Conservation (phyloP, 139 green algal genomes). For the Parachlorella kessleri region DNA sequence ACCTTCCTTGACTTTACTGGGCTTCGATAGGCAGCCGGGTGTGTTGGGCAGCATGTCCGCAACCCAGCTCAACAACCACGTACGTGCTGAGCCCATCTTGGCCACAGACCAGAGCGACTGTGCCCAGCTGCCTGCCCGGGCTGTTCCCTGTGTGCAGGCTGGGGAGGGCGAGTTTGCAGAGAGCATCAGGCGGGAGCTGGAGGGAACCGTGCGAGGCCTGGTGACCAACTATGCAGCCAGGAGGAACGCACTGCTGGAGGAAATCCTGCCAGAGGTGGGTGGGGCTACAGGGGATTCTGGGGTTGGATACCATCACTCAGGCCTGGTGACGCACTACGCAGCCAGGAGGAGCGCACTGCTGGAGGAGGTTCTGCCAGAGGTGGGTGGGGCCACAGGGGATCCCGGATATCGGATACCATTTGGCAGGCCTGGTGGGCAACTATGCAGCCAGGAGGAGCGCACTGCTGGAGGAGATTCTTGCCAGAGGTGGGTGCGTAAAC, state of each 20-base stretch:
- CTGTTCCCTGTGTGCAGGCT: too few relatives aligned
- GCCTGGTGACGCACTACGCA: constrained; percentile 62
- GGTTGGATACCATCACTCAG: too few relatives aligned
- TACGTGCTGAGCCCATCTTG: too few relatives aligned
- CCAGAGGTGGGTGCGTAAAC: constrained; percentile 26
- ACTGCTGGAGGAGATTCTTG: constrained; percentile 52
- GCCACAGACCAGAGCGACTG: too few relatives aligned
- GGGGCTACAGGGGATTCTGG: neutral
- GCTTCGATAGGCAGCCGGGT: too few relatives aligned
- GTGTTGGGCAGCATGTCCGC: too few relatives aligned
- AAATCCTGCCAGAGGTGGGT: constrained; percentile 47
- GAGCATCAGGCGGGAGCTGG: too few relatives aligned
- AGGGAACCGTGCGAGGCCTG: constrained; percentile 40
- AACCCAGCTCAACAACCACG: too few relatives aligned
- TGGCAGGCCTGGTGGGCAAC: constrained; percentile 55
- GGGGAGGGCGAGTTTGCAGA: too few relatives aligned
- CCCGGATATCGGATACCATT: too few relatives aligned
- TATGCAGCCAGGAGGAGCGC: constrained; percentile 45
- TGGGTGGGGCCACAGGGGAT: neutral
- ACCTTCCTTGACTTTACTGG: too few relatives aligned
- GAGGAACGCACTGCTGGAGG: constrained; percentile 43
- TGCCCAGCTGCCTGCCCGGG: too few relatives aligned
- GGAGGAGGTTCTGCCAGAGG: constrained; percentile 46
- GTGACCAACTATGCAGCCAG: constrained; percentile 53
- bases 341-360: constrained; percentile 43